These are phyloP conservation scores for Syzygium syzygioides DNA, from an alignment of 441 rosid genomes.

Conservation along the genomic window DNA sequence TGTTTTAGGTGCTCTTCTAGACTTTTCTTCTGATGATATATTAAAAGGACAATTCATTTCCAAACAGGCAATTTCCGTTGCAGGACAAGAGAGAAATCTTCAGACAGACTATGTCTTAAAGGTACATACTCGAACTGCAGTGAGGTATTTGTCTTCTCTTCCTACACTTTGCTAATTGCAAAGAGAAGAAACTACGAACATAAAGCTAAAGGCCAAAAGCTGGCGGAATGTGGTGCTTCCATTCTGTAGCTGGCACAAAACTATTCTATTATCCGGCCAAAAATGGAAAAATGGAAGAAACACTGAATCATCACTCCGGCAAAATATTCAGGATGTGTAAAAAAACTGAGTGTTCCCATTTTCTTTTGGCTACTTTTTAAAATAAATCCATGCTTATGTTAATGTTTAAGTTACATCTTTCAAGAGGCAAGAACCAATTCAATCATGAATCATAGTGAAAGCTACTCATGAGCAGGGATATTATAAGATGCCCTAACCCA, in stretches of 20 bases:
- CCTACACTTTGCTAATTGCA: neutral
- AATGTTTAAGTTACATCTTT: neutral
- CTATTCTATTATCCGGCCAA: neutral
- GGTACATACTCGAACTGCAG: slow-evolving; percentile 11
- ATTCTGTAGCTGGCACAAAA: neutral
- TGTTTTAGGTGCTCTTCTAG: neutral
- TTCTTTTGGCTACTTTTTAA: neutral
- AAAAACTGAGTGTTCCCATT: neutral
- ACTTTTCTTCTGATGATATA: neutral
- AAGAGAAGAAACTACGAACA: neutral
- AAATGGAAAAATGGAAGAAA: neutral
- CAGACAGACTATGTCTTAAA: slow-evolving; percentile 33
- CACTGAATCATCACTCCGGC: neutral
- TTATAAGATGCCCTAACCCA: neutral
- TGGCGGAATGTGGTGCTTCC: neutral
- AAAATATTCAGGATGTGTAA: neutral
- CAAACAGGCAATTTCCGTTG: slow-evolving; percentile 24
- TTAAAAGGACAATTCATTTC: neutral
- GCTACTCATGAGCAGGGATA: neutral
- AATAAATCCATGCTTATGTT: neutral
- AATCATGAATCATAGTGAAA: neutral
- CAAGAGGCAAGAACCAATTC: neutral
- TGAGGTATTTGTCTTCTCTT: neutral
- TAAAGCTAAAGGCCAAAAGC: neutral
- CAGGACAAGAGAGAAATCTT: slow-evolving; percentile 23